Percentiles rank a stretch among this genome's conserved stretches.
phyloP scores from a whole-genome alignment of 2,329 filamentous ascomycete genomes.

The Saccharata proteae region DNA sequence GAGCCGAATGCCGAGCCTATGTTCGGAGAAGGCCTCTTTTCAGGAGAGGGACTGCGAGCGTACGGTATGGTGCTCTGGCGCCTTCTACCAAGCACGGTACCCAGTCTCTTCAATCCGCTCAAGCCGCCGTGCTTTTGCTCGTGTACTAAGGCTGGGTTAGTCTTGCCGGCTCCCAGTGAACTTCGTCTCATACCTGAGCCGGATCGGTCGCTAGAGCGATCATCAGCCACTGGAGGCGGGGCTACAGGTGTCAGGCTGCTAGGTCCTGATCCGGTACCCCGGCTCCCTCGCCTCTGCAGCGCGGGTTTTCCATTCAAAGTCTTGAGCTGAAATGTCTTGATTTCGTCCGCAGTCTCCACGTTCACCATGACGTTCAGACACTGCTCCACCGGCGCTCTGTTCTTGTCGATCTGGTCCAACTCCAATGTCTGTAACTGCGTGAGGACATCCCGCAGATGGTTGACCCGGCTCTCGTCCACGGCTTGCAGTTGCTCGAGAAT shows the following conservation, averaged over 20 bases:
- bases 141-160: conserved; percentile 14
- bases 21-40: conserved; percentile 41
- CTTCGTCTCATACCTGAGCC: conserved; percentile 30
- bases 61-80: conserved; percentile 21
- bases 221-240: conserved; percentile 32
- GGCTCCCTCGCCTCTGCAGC: conserved; percentile 21
- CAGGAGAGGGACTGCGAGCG: conserved; percentile 29
- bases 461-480: conserved; percentile 77
- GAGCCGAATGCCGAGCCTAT: conserved; percentile 46
- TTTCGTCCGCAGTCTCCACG: conserved; percentile 76
- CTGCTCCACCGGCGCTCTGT: conserved; percentile 60
- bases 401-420: conserved; percentile 71
- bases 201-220: conserved; percentile 44
- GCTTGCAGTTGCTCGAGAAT: conserved; percentile 89
- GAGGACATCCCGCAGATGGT: conserved; percentile 78
- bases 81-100: conserved; percentile 27
- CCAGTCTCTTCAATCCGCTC: conserved; percentile 24
- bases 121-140: conserved; percentile 24
- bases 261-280: conserved; percentile 5
- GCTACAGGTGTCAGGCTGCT: conserved; percentile 3
- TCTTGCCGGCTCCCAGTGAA: conserved; percentile 5
- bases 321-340: conserved; percentile 54
- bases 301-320: conserved; percentile 25
- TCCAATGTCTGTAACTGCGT: conserved; percentile 93
- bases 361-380: conserved; percentile 75